Base-by-base conservation (phyloP, 352 stramenopile genomes). In the Pythium dissimile region DNA sequence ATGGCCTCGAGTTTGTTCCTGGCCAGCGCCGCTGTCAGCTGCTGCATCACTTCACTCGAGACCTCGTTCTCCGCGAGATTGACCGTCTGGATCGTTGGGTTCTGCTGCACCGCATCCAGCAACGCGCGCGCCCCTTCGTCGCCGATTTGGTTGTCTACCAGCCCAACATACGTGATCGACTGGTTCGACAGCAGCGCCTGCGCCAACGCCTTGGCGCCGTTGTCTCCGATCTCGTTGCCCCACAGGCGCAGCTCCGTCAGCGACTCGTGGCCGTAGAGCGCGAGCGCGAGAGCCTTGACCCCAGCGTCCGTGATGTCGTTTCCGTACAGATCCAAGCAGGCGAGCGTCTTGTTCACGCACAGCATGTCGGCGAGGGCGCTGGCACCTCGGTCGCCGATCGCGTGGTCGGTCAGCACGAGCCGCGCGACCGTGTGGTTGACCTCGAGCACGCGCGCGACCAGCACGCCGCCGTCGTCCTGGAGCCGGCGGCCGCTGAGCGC, bases 231-330 rank as follows among this genome's bases (percentile, higher is more conserved):
- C 27, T 62, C 48, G 63, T 88, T 89, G 48, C 62, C 72, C 63
- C 67, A 72, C 26, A 89, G 49, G 16, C 48, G 67, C 47, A 89
- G 58, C 45, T 80, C 60, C 20, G 58, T 72, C 34, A 89, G 41
- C 21, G 80, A 80, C 39, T 84, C 77, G 55, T 91, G 75, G 39
- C 76, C 77, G 35, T 86, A 86, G 9, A 91, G 66, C 15, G 74
- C 80, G 16, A 85, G 59, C 16, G 81, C 80, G 10, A 91, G 26
- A 26, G 69, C 69, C 27, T 81, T 54, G 2, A 44, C 75, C 13
- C 81, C 81, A 21, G 54, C 65, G 50, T 88, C 79, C 20, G 71
- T 69, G 58, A 91, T 85, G 18, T 65, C 60, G 59, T 89, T 89
- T 34, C 75, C 66, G 34, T 71, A 80, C 24, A 91, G 42, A 43